A percentile compares a stretch with the other conserved stretches of the same genome.
Evolutionary conservation across 441 rosid species (phyloP).

Genomic region (Jatropha podagrica): DNA sequence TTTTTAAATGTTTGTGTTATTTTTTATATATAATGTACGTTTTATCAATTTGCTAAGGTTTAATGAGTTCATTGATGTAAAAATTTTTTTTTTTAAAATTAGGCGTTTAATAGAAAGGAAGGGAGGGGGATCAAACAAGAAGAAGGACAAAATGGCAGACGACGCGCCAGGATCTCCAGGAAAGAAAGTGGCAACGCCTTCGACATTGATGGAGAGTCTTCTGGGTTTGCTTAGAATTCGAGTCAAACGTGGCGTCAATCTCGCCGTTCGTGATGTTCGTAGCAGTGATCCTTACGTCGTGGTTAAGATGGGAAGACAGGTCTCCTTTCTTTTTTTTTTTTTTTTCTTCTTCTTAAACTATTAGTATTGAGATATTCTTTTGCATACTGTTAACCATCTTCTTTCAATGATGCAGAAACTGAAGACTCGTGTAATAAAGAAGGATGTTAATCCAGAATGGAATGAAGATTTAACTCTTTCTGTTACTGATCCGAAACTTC

Average conservation of each 20-base stretch:
- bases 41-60: too few relatives aligned
- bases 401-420: constrained; percentile 52
- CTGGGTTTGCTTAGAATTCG: constrained; percentile 79
- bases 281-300: constrained; percentile 93
- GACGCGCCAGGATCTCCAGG: constrained; percentile 15
- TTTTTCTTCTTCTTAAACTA: too few relatives aligned
- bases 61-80: not conserved
- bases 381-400: not conserved
- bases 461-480: constrained; percentile 82
- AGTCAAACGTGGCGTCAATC: constrained; percentile 76
- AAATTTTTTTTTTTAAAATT: not conserved
- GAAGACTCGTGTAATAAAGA: constrained; percentile 72
- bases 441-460: constrained; percentile 84
- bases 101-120: not conserved
- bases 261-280: constrained; percentile 87
- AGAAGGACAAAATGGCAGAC: constrained; percentile 1
- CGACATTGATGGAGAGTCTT: constrained; percentile 57
- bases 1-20: too few relatives aligned
- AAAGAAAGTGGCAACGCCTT: constrained; percentile 1
- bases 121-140: constrained; percentile 12
- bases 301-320: constrained; percentile 84
- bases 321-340: not conserved
- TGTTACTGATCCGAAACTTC: constrained; percentile 54
- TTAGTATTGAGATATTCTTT: too few relatives aligned
- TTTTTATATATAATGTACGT: too few relatives aligned